Evolutionary conservation across 768 basidiomycete species (phyloP), one percentile per base, ranked within the genome.

Genomic region (Termitomyces sp.): DNA sequence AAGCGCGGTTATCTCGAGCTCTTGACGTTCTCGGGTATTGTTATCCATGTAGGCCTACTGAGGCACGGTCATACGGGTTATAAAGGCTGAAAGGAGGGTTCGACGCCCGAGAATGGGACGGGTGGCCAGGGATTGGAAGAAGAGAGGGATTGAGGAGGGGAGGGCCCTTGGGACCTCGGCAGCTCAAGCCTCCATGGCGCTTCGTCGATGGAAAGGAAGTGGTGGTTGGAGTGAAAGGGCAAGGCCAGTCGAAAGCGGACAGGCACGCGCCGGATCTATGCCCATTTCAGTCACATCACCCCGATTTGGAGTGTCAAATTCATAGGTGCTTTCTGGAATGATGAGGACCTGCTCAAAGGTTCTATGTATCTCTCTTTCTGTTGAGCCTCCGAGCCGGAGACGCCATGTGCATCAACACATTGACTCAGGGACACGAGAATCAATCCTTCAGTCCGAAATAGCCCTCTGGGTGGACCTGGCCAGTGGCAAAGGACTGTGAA

Each of bases 1-100:
- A 60, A 93, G 77, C 31, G 85, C 88, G 49, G 86, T 87, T 60
- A 93, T 87, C 78, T 94, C 91, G 63, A 73, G 65, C 55, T 76
- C 68, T 68, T 83, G 81, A 67, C 79, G 76, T 76, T 90, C 87
- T 74, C 86, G 84, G 58, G 80, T 78, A 59, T 84, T 80, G 52
- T 54, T 44, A 73, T 90, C 89, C 90, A 92, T 90, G 72, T 63
- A 59, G 65, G 67, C 62, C 63, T 64, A 41, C 37, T 46, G 49
- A 59, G 62, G 62, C 57, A 61, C 62, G 53, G 43, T 46, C 61
- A 60, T 64, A 64, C 63, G 58, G 53, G 56, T 63, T 55, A 57
- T 56, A 57, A 51, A 59, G 58, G 26, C 39, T 29, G 20, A 64
- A 61, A 51, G 56, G 64, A 47, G 47, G 59, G 3, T 61, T 68